phyloP scores from a whole-genome alignment of 371 early-diverging fungal genomes.

The Syncephalis plumigaleata region DNA sequence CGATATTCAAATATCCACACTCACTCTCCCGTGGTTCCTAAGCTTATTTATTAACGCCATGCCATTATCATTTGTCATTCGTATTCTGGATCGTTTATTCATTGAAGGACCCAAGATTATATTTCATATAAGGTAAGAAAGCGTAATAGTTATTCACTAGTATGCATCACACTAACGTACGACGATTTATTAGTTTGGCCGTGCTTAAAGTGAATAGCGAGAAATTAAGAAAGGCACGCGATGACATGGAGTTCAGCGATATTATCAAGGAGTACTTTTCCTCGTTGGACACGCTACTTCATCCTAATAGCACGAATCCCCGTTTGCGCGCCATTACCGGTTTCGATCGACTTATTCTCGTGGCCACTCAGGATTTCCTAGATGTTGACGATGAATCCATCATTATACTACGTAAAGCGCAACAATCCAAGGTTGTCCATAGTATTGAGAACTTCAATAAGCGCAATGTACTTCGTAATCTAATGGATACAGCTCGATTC shows the following conservation, averaged over 20 bases:
- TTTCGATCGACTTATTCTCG: constrained; percentile 81
- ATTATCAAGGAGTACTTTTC: constrained; percentile 55
- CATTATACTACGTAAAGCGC: constrained; percentile 65
- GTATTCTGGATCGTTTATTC: constrained; percentile 85
- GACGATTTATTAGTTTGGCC: constrained; percentile 39
- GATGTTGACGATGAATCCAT: constrained; percentile 59
- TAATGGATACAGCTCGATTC: constrained; percentile 53
- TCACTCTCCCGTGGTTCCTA: constrained; percentile 91
- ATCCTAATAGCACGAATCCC: constrained; percentile 32
- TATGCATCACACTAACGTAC: too few relatives aligned
- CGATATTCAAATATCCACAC: constrained; percentile 88
- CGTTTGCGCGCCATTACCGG: constrained; percentile 44
- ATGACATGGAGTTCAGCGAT: constrained; percentile 84
- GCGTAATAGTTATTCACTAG: too few relatives aligned
- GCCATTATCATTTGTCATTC: constrained; percentile 70
- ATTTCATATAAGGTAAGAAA: constrained; percentile 51
- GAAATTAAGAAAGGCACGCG: constrained; percentile 56
- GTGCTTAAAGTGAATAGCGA: constrained; percentile 87
- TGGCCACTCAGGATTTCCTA: constrained; percentile 85
- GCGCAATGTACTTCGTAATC: constrained; percentile 66
- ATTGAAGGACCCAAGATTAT: constrained; percentile 85
- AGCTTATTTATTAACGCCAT: constrained; percentile 87
- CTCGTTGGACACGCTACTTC: constrained; percentile 41
- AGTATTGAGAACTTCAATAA: constrained; percentile 87
- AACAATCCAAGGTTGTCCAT: constrained; percentile 89